Conservation (phyloP, 2,329 filamentous ascomycete species). For the Penicillium sp. region DNA sequence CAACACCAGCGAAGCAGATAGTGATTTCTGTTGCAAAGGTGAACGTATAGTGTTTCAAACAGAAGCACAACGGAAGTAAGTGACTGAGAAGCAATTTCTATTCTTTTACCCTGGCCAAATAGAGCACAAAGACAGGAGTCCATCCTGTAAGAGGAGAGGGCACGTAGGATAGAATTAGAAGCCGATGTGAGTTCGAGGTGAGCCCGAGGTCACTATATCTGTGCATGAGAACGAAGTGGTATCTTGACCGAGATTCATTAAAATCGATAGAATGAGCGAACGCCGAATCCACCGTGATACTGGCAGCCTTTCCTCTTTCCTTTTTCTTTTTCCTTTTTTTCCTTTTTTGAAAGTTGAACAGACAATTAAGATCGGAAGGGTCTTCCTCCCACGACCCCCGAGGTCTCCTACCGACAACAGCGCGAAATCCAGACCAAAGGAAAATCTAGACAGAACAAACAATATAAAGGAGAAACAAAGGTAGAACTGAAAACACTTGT, state of each 20-base stretch:
- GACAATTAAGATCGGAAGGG: not conserved
- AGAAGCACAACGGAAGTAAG: not conserved
- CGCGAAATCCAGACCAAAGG: not conserved
- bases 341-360: not conserved
- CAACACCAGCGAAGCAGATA: too few species aligned
- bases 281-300: not conserved
- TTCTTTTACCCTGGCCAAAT: not conserved
- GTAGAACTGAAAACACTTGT: not conserved
- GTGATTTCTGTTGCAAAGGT: too few species aligned
- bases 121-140: not conserved
- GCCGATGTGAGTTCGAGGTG: not conserved
- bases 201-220: not conserved
- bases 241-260: not conserved
- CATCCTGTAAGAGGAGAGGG: not conserved
- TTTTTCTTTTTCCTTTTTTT: not conserved
- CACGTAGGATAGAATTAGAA: not conserved
- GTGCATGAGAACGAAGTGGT: not conserved
- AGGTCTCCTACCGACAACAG: not conserved
- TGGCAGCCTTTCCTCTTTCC: too few species aligned
- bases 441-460: not conserved
- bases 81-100: not conserved
- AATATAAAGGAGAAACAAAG: not conserved
- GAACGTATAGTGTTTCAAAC: too few species aligned
- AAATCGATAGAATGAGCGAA: not conserved
- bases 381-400: not conserved